Evolutionary conservation across 192 early-diverging fungal genomes (phyloP).

Genomic region (Entomortierella beljakovae): DNA sequence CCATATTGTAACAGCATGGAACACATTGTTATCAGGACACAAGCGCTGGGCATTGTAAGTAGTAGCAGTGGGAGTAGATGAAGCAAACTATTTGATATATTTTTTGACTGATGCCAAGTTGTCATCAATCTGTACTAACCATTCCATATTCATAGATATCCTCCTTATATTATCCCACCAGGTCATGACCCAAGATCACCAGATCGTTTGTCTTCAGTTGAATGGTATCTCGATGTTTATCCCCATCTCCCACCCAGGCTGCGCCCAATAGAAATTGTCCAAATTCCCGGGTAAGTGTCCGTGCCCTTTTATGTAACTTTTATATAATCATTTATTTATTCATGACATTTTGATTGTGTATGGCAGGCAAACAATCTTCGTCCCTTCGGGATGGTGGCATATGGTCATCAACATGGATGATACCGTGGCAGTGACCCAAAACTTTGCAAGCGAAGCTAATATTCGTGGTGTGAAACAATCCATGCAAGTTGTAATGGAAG

Average conservation of each 20-base stretch:
- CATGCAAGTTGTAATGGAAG: not conserved
- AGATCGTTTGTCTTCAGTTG: slow-evolving; percentile 40
- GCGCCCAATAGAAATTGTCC: slow-evolving; percentile 56
- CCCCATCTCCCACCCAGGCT: slow-evolving; percentile 45
- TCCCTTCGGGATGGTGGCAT: slow-evolving; percentile 62
- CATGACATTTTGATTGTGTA: not conserved
- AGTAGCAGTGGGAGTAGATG: too few species aligned
- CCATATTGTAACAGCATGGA: slow-evolving; percentile 49
- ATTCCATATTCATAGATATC: slow-evolving; percentile 35
- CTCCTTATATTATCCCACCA: slow-evolving; percentile 50
- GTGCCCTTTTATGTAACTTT: not conserved
- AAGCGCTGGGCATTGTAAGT: slow-evolving; percentile 66
- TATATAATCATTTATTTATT: not conserved
- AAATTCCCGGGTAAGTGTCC: slow-evolving; percentile 51
- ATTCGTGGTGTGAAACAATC: slow-evolving; percentile 35
- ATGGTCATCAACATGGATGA: slow-evolving; percentile 59
- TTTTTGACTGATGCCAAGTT: not conserved
- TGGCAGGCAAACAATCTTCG: slow-evolving; percentile 57
- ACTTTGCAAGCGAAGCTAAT: slow-evolving; percentile 55
- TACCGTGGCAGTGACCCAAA: slow-evolving; percentile 57
- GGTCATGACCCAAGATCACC: slow-evolving; percentile 46
- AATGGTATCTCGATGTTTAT: slow-evolving; percentile 64
- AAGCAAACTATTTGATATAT: slow-evolving; percentile 2
- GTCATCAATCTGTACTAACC: not conserved
- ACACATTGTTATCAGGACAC: slow-evolving; percentile 56